Base-by-base conservation (phyloP, 805 yeast genomes). In the Candida michaelii region DNA sequence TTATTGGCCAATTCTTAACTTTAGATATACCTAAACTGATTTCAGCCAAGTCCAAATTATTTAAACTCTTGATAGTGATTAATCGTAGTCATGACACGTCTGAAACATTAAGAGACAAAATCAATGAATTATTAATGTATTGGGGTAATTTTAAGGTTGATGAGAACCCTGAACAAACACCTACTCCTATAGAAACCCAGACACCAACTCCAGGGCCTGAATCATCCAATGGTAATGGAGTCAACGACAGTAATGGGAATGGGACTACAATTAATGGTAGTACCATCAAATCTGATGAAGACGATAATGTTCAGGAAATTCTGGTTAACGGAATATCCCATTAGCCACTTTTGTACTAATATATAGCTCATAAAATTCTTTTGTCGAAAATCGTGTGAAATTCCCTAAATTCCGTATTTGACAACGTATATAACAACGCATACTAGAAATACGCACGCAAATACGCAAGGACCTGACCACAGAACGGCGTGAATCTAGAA, bases 61-160 rank as follows among this genome's bases (percentile, higher is more conserved):
- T 59, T 31, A 53, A 68, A 32, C 58, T 60, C 12, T 47, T 70
- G 43, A 58, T 70, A 11, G 46, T 66, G 37, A 51, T 54, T 2
- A 50, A 58, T 40, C 59, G 72, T 45, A 59, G 55, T 44, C 42
- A 30, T 3, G 17, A 14, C 4, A 30, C 45, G 5, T 12, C 24
- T 14, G 36, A 27, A 3, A 13, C 4, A n/a, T 31, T 48, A 15
- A 38, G 27, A 42, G 43, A 17, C 12, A 35, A 23, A 12, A 48
- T 48, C 27, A 48, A 48, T 30, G 11, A 34, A n/a, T 44, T 64
- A 6, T 56, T 69, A 38, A 32, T 35, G 15, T 40, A 49, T 7
- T 50, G 53, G 48, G 48, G 58, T 27, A 56, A 48, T 30, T 38
- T 55, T 25, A 38, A 40, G 10, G 48, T 58, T 9, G 44, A 43